phyloP scores from a whole-genome alignment of 495 filamentous ascomycete genomes.

The Annulohypoxylon nitens region DNA sequence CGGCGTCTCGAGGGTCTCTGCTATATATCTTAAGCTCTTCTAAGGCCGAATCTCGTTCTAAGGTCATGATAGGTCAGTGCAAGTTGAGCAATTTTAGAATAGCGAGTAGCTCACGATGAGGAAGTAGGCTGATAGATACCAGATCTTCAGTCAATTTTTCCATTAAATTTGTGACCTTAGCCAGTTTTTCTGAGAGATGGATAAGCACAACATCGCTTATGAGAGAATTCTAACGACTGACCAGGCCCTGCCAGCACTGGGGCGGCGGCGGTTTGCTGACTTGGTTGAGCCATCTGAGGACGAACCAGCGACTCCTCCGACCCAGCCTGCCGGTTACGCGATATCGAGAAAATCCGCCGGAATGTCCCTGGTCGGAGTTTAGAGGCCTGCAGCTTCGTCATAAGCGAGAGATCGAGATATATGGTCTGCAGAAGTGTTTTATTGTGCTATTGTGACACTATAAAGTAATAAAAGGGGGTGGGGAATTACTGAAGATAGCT shows the following conservation, averaged over 20 bases:
- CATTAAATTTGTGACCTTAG: conserved; percentile 72
- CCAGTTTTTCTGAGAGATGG: conserved; percentile 68
- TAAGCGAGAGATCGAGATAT: conserved; percentile 35
- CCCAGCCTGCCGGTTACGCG: conserved; percentile 12
- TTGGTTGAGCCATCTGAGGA: conserved; percentile 41
- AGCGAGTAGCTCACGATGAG: conserved; percentile 65
- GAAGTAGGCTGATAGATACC: conserved; percentile 62
- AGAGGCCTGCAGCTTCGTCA: conserved; percentile 35
- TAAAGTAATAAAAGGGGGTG: not conserved
- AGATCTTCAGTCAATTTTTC: conserved; percentile 70
- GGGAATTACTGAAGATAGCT: not conserved
- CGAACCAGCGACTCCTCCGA: not conserved
- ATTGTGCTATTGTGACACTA: not conserved
- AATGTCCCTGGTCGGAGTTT: conserved; percentile 17
- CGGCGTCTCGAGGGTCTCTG: conserved; percentile 75
- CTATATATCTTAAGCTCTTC: conserved; percentile 84
- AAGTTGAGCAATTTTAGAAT: not conserved
- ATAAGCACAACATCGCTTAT: conserved; percentile 27
- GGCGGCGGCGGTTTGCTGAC: conserved; percentile 31
- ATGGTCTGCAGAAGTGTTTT: not conserved
- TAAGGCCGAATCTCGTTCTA: conserved; percentile 73
- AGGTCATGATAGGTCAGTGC: conserved; percentile 27
- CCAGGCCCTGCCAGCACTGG: conserved; percentile 46
- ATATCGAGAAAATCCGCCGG: conserved; percentile 35
- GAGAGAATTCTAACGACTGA: conserved; percentile 18